Conservation (phyloP, 2,329 filamentous ascomycete genomes). For the Aureobasidium sp. region DNA sequence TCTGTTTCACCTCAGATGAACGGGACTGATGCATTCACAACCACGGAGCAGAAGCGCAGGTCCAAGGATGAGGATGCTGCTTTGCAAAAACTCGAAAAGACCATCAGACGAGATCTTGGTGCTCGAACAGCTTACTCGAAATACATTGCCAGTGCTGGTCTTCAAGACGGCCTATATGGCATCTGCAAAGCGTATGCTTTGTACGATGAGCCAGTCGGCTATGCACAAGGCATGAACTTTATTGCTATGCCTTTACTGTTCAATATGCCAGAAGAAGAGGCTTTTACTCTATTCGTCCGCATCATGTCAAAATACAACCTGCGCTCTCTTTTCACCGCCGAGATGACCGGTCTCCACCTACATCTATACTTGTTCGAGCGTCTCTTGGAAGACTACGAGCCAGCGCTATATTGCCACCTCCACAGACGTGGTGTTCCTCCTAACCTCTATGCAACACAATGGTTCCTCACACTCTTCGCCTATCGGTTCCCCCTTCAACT, state of each 20-base stretch:
- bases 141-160: slow-evolving; percentile 80
- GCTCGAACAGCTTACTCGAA: slow-evolving; percentile 94
- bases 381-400: slow-evolving; percentile 86
- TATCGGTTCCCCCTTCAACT: slow-evolving; percentile 96
- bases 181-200: slow-evolving; percentile 96
- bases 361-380: slow-evolving; percentile 93
- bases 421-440: slow-evolving; percentile 80
- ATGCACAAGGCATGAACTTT: slow-evolving; percentile 99
- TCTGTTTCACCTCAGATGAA: neutral
- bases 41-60: slow-evolving; percentile 67
- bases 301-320: slow-evolving; percentile 96
- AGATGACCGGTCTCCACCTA: slow-evolving; percentile 93
- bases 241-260: slow-evolving; percentile 93
- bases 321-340: slow-evolving; percentile 85
- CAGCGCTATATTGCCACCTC: slow-evolving; percentile 89
- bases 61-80: slow-evolving; percentile 68
- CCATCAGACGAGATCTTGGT: slow-evolving; percentile 83
- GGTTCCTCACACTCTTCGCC: slow-evolving; percentile 97
- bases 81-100: slow-evolving; percentile 79
- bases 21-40: slow-evolving; percentile 25
- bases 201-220: slow-evolving; percentile 89
- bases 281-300: slow-evolving; percentile 85
- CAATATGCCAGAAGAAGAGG: slow-evolving; percentile 97
- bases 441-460: slow-evolving; percentile 94
- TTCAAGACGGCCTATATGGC: slow-evolving; percentile 90